Evolutionary conservation across 805 yeast genomes (phyloP).

Genomic region (Torulaspora maleeae): DNA sequence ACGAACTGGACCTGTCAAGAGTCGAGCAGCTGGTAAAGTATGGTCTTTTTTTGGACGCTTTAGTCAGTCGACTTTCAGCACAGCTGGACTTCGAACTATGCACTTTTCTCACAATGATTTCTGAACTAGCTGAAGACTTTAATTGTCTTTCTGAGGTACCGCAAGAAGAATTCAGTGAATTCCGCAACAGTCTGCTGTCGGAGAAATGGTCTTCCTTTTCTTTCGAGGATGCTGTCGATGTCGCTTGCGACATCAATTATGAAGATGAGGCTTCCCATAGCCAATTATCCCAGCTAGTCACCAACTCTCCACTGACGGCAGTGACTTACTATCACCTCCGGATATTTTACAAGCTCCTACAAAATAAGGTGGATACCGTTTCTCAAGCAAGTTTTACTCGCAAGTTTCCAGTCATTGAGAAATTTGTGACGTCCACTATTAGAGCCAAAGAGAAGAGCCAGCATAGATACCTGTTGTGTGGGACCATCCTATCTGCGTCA

Average conservation of each 20-base stretch:
- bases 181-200: slow-evolving; percentile 22
- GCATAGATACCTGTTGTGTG: slow-evolving; percentile 26
- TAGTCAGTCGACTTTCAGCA: slow-evolving; percentile 17
- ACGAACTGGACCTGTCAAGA: slow-evolving; percentile 7
- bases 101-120: slow-evolving; percentile 33
- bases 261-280: neutral
- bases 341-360: slow-evolving; percentile 33
- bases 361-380: slow-evolving; percentile 31
- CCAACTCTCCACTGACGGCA: slow-evolving; percentile 2
- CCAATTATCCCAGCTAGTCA: neutral
- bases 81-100: slow-evolving; percentile 11
- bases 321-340: slow-evolving; percentile 36
- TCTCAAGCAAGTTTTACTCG: slow-evolving; percentile 27
- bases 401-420: slow-evolving; percentile 27
- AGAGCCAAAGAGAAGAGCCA: slow-evolving; percentile 34
- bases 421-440: slow-evolving; percentile 34
- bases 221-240: slow-evolving; percentile 6
- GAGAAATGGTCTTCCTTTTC: slow-evolving; percentile 11
- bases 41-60: slow-evolving; percentile 26
- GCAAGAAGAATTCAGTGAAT: slow-evolving; percentile 15
- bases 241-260: slow-evolving; percentile 1
- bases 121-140: slow-evolving; percentile 40
- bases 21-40: slow-evolving; percentile 23
- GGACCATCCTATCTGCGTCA: slow-evolving; percentile 36
- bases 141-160: slow-evolving; percentile 32